Conservation (phyloP, 2,329 filamentous ascomycete genomes). For the Cordyceps cateniannulata region DNA sequence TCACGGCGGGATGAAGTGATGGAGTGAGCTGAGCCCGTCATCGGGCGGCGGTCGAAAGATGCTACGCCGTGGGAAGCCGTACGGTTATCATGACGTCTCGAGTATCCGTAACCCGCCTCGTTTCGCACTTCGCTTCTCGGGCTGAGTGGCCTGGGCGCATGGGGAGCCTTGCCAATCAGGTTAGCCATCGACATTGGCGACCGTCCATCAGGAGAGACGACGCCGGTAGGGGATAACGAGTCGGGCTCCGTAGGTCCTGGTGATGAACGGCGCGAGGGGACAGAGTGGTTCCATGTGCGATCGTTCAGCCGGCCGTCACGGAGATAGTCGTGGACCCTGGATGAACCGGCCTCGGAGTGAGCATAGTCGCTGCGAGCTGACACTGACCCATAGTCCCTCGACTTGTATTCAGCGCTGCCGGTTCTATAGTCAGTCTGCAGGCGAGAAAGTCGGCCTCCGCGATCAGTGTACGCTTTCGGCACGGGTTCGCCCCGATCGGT, state of each 20-base stretch:
- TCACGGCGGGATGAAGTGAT: constrained; percentile 3
- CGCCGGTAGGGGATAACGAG: neutral
- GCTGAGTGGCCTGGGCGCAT: neutral
- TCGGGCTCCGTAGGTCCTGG: constrained; percentile 3
- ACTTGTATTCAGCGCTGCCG: neutral
- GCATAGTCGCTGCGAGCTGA: constrained; percentile 1
- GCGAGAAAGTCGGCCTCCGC: neutral
- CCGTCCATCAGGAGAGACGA: neutral
- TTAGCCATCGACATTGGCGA: constrained; percentile 9
- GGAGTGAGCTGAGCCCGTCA: constrained; percentile 1
- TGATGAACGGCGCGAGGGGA: constrained; percentile 2
- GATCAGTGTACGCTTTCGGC: neutral
- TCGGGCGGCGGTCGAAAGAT: neutral
- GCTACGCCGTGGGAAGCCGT: neutral
- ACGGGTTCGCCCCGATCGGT: neutral
- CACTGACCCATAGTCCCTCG: neutral
- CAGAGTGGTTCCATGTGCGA: neutral
- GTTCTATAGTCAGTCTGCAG: neutral
- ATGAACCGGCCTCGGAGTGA: neutral
- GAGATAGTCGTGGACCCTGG: neutral
- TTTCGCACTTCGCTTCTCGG: neutral
- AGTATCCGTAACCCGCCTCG: neutral
- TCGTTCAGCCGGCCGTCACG: neutral
- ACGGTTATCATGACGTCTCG: neutral
- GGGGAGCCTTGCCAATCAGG: neutral